Base-by-base conservation (phyloP, 2,329 filamentous ascomycete species). In the Drechslerella dactyloides region DNA sequence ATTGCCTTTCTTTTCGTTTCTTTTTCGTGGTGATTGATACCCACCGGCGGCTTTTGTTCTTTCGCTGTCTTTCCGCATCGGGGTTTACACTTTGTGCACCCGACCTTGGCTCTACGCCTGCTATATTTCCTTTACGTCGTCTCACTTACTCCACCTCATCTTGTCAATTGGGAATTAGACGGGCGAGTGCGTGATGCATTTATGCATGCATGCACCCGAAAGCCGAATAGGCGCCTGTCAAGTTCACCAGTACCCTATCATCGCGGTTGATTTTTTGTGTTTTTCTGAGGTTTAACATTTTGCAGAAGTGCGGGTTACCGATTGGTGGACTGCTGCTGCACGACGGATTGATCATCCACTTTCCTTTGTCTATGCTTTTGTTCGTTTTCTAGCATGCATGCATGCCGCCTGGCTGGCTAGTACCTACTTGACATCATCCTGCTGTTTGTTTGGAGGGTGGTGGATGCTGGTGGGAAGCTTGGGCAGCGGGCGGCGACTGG, bases 301-400 rank as follows among this genome's bases (percentile, higher is more conserved):
- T n/a, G n/a, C n/a, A n/a, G n/a, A n/a, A n/a, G n/a, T n/a, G n/a
- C n/a, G n/a, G n/a, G n/a, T n/a, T 51, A 51, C 19, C 21, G 17
- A 8, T 37, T 51, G 11, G n/a, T 51, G 13, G 46, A n/a, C 40
- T 48, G n/a, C 30, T 21, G 17, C 27, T 53, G 24, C 11, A 42
- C 5, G 17, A 70, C 59, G 66, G 66, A 70, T 70, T 19, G 59
- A 63, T 70, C 66, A 70, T 70, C 66, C 66, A 53, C n/a, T 70
- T 64, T 55, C 59, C 58, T 62, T 63, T 62, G 58, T 58, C 51
- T 6, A 5, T 42, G n/a, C 15, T 42, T 42, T 2, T 42, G 11
- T 37, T 37, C 7, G 11, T 17, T 42, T 15, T 3, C 37, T 42
- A 3, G 11, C 33, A 37, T 13, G 33, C 33, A 42, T 42, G 37